These are phyloP conservation scores for Phragmites australis DNA, from an alignment of 176 grass and related monocot genomes.

Conservation along the genomic window DNA sequence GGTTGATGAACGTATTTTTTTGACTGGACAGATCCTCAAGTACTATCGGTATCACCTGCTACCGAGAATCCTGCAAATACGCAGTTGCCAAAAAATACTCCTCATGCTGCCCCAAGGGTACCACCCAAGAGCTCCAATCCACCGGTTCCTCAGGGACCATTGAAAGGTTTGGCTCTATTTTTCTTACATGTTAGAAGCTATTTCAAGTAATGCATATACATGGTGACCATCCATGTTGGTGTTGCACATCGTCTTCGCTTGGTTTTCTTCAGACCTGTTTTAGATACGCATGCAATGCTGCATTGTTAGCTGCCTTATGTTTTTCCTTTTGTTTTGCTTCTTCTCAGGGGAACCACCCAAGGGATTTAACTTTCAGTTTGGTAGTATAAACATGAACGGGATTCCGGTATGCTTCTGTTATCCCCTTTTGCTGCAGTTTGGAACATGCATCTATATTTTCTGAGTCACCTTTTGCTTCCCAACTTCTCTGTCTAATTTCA, in stretches of 20 bases:
- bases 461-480: not conserved
- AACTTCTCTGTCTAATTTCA: not conserved
- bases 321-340: slow-evolving; percentile 18
- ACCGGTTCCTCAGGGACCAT: slow-evolving; percentile 39
- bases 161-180: slow-evolving; percentile 33
- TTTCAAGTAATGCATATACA: not conserved
- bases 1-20: slow-evolving; percentile 6
- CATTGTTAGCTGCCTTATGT: slow-evolving; percentile 12
- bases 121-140: slow-evolving; percentile 47
- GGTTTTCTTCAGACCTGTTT: not conserved
- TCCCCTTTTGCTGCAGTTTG: slow-evolving; percentile 25
- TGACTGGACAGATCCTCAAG: slow-evolving; percentile 22
- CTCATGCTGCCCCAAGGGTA: slow-evolving; percentile 51
- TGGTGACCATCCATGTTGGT: not conserved
- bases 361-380: slow-evolving; percentile 79
- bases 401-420: slow-evolving; percentile 57
- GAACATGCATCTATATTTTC: not conserved
- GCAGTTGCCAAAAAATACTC: slow-evolving; percentile 46
- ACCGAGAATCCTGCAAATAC: slow-evolving; percentile 43
- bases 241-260: not conserved
- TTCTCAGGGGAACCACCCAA: slow-evolving; percentile 65
- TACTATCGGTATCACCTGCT: not conserved
- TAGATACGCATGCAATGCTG: not conserved
- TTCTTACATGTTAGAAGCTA: not conserved
- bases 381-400: slow-evolving; percentile 77